A percentile compares a stretch with the other conserved stretches of the same genome.
These are phyloP conservation scores for Trichoderma harzianum DNA, from an alignment of 2,329 filamentous ascomycete genomes.

Conservation along the genomic window DNA sequence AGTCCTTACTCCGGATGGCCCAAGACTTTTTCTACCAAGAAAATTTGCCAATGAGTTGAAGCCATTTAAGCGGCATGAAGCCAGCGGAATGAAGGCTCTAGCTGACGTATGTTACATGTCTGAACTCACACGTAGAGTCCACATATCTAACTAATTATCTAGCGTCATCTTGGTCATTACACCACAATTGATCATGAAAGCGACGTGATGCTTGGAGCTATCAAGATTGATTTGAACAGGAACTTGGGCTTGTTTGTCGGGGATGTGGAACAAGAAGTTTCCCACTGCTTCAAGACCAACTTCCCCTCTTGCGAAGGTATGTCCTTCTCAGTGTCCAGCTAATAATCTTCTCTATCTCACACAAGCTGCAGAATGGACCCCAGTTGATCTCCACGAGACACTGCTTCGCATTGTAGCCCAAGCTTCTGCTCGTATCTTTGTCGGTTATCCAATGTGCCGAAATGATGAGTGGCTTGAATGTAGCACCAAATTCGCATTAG, in stretches of 20 bases:
- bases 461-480: constrained; percentile 53
- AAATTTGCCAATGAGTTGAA: background rate
- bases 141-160: background rate
- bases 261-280: background rate
- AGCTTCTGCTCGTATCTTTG: constrained; percentile 40
- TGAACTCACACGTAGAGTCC: background rate
- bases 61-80: background rate
- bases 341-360: background rate
- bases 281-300: background rate
- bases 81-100: background rate
- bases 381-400: background rate
- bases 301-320: background rate
- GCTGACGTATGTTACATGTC: background rate
- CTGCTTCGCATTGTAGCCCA: background rate
- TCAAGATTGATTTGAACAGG: constrained; percentile 1
- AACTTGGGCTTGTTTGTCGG: background rate
- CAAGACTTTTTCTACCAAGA: background rate
- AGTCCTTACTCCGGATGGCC: background rate
- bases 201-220: constrained; percentile 1
- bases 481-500: constrained; percentile 47
- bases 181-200: background rate
- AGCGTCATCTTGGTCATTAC: background rate
- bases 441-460: constrained; percentile 50
- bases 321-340: background rate
- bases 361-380: background rate